A percentile compares a stretch with the other conserved stretches of the same genome.
These are phyloP conservation scores for Ophiocordyceps sinensis DNA, from an alignment of 2,329 filamentous ascomycete species.

Conservation along the genomic window DNA sequence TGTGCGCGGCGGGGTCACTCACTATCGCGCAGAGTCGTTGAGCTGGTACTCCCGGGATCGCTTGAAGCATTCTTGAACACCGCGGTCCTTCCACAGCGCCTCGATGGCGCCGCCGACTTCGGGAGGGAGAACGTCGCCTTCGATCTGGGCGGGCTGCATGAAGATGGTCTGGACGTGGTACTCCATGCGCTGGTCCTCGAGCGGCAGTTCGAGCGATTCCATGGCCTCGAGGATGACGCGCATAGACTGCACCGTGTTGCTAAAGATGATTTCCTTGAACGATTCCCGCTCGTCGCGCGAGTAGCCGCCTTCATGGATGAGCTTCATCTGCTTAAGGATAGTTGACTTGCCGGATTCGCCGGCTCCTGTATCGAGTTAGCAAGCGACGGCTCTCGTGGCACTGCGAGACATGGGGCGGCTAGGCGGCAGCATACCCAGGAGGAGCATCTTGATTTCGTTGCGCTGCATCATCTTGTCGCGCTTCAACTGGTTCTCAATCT, in stretches of 20 bases:
- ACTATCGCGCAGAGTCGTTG: slow-evolving; percentile 95
- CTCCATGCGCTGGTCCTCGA: slow-evolving; percentile 85
- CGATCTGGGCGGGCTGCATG: slow-evolving; percentile 95
- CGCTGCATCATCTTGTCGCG: slow-evolving; percentile 96
- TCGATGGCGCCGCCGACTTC: slow-evolving; percentile 90
- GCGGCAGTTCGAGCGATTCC: slow-evolving; percentile 60
- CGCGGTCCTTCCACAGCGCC: slow-evolving; percentile 81
- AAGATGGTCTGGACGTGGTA: slow-evolving; percentile 98
- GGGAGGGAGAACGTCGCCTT: slow-evolving; percentile 84
- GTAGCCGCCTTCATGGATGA: slow-evolving; percentile 98
- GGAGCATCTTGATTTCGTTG: slow-evolving; percentile 99
- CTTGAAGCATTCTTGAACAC: slow-evolving; percentile 91
- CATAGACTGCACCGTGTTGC: slow-evolving; percentile 57
- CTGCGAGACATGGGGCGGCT: not conserved
- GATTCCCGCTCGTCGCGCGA: slow-evolving; percentile 71
- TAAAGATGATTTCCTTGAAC: slow-evolving; percentile 59
- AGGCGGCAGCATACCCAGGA: slow-evolving; percentile 54
- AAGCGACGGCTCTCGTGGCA: no score
- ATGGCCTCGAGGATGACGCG: slow-evolving; percentile 55
- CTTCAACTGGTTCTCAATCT: slow-evolving; percentile 99
- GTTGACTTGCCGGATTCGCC: slow-evolving; percentile 93
- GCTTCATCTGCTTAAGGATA: slow-evolving; percentile 98
- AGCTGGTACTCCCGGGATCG: slow-evolving; percentile 90
- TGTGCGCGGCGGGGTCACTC: slow-evolving; percentile 8
- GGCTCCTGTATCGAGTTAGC: slow-evolving; percentile 46